A percentile compares a stretch with the other conserved stretches of the same genome.
Evolutionary conservation across 768 basidiomycete genomes (phyloP).

Genomic region (Collybia sp.): DNA sequence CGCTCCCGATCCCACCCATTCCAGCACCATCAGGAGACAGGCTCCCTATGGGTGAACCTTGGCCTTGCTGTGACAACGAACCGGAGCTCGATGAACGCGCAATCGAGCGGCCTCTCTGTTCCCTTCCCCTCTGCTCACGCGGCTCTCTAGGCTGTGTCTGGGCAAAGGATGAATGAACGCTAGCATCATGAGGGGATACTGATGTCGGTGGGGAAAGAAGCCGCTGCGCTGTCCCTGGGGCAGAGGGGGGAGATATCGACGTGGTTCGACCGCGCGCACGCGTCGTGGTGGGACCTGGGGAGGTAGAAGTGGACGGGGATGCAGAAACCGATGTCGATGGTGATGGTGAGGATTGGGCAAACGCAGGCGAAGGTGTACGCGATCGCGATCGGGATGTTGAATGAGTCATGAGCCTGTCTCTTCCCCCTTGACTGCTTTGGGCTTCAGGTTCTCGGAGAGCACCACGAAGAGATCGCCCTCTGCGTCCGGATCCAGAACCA

Average conservation of each 20-base stretch:
- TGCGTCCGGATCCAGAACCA: constrained; percentile 18
- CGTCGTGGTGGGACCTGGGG: constrained; percentile 17
- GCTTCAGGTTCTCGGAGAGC: constrained; percentile 6
- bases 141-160: constrained; percentile 7
- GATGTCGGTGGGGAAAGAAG: constrained; percentile 5
- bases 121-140: constrained; percentile 12
- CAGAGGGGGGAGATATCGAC: not conserved
- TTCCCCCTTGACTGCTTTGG: constrained; percentile 10
- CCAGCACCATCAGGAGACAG: constrained; percentile 20
- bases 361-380: constrained; percentile 42
- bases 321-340: constrained; percentile 14
- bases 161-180: constrained; percentile 7
- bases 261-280: constrained; percentile 19
- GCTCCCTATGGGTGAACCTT: constrained; percentile 21
- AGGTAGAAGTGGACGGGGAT: constrained; percentile 10
- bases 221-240: constrained; percentile 1
- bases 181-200: constrained; percentile 4
- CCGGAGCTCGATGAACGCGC: constrained; percentile 43
- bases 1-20: constrained; percentile 3
- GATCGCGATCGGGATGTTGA: constrained; percentile 30
- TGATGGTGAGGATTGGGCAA: constrained; percentile 9
- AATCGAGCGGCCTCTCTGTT: constrained; percentile 48
- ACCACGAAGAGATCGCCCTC: constrained; percentile 11
- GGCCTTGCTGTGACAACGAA: constrained; percentile 29
- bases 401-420: constrained; percentile 8